These are phyloP conservation scores for Croton setiger DNA, from an alignment of 441 rosid species.

Conservation along the genomic window DNA sequence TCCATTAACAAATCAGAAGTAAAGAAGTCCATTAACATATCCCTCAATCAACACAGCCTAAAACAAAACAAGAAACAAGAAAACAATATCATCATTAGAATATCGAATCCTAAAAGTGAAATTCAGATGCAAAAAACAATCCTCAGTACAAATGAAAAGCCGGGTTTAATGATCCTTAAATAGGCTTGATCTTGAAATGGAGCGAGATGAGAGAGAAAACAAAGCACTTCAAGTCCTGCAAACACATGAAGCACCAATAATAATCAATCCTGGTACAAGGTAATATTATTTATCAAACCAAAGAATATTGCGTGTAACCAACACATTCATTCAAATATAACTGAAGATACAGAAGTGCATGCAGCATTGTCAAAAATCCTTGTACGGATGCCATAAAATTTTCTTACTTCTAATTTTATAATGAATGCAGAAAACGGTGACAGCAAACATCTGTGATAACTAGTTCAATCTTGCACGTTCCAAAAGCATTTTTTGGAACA, in stretches of 20 bases:
- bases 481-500: background rate
- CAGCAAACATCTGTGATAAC: background rate
- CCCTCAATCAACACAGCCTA: constrained; percentile 18
- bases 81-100: background rate
- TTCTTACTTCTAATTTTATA: too few species aligned
- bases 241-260: constrained; percentile 23
- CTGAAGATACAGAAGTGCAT: too few species aligned
- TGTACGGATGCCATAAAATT: too few species aligned
- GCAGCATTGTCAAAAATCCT: too few species aligned
- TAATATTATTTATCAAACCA: too few species aligned
- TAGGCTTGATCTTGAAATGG: constrained; percentile 98
- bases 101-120: constrained; percentile 18
- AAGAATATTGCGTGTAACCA: too few species aligned
- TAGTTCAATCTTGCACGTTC: background rate
- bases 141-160: constrained; percentile 7
- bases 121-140: constrained; percentile 9
- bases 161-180: constrained; percentile 28
- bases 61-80: constrained; percentile 8
- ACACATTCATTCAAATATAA: too few species aligned
- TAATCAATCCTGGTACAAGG: constrained; percentile 1
- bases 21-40: background rate
- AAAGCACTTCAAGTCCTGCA: constrained; percentile 97
- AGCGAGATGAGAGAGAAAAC: constrained; percentile 95
- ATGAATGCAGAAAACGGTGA: too few species aligned
- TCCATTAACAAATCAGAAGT: background rate